A percentile compares a stretch with the other conserved stretches of the same genome.
Conservation (phyloP, 306 rosid genomes). For the Herpetospermum pedunculosum region DNA sequence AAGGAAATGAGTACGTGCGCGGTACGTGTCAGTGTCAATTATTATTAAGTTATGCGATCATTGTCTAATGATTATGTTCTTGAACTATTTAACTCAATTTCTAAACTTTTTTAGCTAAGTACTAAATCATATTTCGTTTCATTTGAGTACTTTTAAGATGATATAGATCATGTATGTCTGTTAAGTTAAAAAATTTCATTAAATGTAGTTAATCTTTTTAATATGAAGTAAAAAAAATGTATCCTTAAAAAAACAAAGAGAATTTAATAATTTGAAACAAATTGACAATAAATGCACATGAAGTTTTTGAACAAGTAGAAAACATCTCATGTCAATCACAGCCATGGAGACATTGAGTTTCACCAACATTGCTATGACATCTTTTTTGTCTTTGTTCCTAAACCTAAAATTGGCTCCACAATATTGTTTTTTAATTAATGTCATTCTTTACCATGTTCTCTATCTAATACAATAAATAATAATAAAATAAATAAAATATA, state of each 20-base stretch:
- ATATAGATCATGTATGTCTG: neutral
- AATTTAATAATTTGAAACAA: neutral
- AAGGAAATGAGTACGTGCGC: too few relatives aligned
- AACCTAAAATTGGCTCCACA: slow-evolving; percentile 1
- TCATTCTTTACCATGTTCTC: neutral
- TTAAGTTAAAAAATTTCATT: neutral
- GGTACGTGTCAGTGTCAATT: too few relatives aligned
- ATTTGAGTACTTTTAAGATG: neutral
- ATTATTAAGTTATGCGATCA: too few relatives aligned
- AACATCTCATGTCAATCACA: slow-evolving; percentile 5
- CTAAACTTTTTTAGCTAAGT: too few relatives aligned
- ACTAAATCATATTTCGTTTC: too few relatives aligned
- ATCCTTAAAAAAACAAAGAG: neutral
- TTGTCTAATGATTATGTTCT: too few relatives aligned
- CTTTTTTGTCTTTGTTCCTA: neutral
- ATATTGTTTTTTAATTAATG: neutral
- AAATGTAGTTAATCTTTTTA: neutral
- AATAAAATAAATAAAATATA: neutral
- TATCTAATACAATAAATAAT: too few relatives aligned
- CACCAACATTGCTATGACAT: neutral
- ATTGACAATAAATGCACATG: slow-evolving; percentile 7
- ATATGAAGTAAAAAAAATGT: neutral
- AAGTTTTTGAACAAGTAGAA: neutral
- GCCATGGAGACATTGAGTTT: neutral
- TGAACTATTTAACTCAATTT: neutral